phyloP scores from a whole-genome alignment of 1,284 basidiomycete genomes.

The Pseudozyma hubeiensis region DNA sequence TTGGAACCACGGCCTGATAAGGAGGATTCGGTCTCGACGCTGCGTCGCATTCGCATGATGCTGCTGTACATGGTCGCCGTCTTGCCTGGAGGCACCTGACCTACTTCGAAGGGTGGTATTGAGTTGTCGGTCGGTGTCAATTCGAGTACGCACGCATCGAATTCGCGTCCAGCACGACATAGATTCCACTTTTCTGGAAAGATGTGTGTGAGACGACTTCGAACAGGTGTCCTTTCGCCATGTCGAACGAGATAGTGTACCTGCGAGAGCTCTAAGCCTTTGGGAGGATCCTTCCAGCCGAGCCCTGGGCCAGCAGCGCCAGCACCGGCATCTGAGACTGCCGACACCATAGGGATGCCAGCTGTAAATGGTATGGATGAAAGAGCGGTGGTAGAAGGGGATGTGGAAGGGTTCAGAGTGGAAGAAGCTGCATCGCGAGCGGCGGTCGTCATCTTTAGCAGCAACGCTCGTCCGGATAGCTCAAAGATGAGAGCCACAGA shows the following conservation, averaged over 20 bases:
- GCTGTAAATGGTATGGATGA: constrained; percentile 31
- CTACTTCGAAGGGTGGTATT: constrained; percentile 34
- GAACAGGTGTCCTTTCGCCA: constrained; percentile 65
- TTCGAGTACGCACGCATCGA: constrained; percentile 56
- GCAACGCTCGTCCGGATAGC: no score
- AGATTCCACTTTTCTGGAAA: constrained; percentile 63
- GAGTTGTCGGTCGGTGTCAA: constrained; percentile 17
- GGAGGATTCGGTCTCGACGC: constrained; percentile 47
- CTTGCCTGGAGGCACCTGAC: constrained; percentile 30
- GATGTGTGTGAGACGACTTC: constrained; percentile 57
- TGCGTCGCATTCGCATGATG: constrained; percentile 46
- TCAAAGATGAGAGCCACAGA: no score
- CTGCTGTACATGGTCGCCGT: constrained; percentile 34
- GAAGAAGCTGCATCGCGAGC: neutral
- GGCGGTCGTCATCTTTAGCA: constrained; percentile 7
- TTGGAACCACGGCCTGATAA: constrained; percentile 22
- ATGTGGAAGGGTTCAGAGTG: constrained; percentile 4
- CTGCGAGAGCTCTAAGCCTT: constrained; percentile 54
- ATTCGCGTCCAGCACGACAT: constrained; percentile 60
- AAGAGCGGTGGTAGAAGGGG: constrained; percentile 5
- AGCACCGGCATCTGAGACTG: constrained; percentile 31
- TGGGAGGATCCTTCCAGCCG: constrained; percentile 58
- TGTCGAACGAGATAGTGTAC: constrained; percentile 65
- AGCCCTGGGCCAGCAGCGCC: constrained; percentile 49
- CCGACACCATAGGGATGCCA: constrained; percentile 44